These are phyloP conservation scores for Radiomyces spectabilis DNA, from an alignment of 192 early-diverging fungal genomes.

Conservation along the genomic window DNA sequence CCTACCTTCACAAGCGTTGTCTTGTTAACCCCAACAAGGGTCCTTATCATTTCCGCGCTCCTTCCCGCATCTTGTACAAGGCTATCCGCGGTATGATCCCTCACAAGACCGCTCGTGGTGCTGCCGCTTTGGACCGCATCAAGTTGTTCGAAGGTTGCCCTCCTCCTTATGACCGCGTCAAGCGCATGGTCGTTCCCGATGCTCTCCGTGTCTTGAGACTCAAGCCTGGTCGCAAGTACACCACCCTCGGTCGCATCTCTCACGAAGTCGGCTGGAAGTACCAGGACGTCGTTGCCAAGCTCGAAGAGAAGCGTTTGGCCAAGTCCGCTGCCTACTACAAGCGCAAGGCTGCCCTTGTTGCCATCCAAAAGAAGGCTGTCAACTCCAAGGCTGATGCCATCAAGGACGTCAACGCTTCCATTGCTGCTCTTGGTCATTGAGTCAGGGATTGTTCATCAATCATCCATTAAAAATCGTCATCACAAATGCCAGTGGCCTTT, in stretches of 20 bases:
- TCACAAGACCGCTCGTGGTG: conserved; percentile 98
- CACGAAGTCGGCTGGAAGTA: conserved; percentile 99
- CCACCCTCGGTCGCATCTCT: conserved; percentile 86
- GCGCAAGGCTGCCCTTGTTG: conserved; percentile 62
- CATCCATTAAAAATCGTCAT: no score
- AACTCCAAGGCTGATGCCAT: conserved; percentile 45
- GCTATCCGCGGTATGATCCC: conserved; percentile 98
- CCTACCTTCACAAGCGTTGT: conserved; percentile 97
- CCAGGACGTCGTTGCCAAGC: conserved; percentile 90
- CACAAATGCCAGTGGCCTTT: no score
- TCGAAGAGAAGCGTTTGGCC: conserved; percentile 99
- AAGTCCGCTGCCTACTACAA: conserved; percentile 89
- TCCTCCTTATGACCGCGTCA: conserved; percentile 92
- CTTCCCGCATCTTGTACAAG: conserved; percentile 95
- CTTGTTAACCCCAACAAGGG: conserved; percentile 94
- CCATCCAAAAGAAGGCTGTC: conserved; percentile 28
- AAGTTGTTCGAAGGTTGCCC: conserved; percentile 99
- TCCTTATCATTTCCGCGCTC: conserved; percentile 98
- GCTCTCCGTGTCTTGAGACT: conserved; percentile 97
- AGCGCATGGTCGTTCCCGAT: conserved; percentile 95
- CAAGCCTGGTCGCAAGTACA: conserved; percentile 97
- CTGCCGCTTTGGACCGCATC: conserved; percentile 91
- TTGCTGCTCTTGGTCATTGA: conserved; percentile 51
- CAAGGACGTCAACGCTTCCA: conserved; percentile 48
- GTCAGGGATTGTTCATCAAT: no score